Base-by-base conservation (phyloP, 2,329 filamentous ascomycete genomes). In the Alternaria novae-zelandiae region DNA sequence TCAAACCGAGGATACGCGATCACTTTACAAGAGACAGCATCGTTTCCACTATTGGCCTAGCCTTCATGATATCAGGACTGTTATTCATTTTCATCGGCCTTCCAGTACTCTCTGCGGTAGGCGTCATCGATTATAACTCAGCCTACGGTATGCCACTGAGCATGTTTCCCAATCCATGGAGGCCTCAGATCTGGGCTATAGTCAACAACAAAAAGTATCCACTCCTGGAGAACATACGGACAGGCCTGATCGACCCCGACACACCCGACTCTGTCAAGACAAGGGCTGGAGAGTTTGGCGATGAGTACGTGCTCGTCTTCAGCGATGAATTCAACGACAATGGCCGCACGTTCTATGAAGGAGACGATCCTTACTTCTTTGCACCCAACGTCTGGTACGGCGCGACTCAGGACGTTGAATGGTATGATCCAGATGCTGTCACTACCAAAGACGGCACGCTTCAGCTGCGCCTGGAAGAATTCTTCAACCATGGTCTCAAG, bases 281-380 rank as follows among this genome's bases (percentile, higher is more conserved):
- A 0, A 80, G 82, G 59, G 81, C 73, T 23, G 83, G 83, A 11
- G 77, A 84, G 23, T 79, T 84, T 61, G 82, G 82, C 8, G 81
- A 83, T 28, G 79, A 80, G 6, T 76, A 85, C 30, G 79, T 82
- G 12, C 71, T 87, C 4, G 85, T 87, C 0, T 87, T 87, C 70
- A 86, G 85, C 61, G 86, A 88, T 61, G 86, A 87, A 64, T 87
- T 87, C 75, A 87, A 86, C 63, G 76, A 81, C 9, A 74, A 82
- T 43, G 84, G 84, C 57, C 78, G 86, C 28, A 86, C 85, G 0
- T 87, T 88, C 68, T 87, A 86, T 64, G 80, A 82, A 28, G 86
- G 85, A n/a, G 86, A 87, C 65, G 86, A 87, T 68, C 84, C 86
- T 1, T 88, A 83, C 71, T 87, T 83, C 79, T 83, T 78, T 32